These are phyloP conservation scores for Rhododendron molle DNA, from an alignment of 148 eudicot species.

Conservation along the genomic window DNA sequence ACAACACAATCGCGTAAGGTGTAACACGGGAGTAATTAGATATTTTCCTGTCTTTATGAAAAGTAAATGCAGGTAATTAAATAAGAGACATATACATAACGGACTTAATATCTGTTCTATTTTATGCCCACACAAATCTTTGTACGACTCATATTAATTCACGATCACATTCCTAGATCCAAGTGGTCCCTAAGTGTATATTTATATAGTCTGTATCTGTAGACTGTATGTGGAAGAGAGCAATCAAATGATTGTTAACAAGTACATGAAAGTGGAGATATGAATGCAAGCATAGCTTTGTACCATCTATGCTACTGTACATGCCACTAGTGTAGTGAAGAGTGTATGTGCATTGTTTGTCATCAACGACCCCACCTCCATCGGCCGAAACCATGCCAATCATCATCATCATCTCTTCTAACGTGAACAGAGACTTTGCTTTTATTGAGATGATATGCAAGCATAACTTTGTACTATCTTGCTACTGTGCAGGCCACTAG, in stretches of 20 bases:
- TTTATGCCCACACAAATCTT: not conserved
- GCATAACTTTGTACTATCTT: not conserved
- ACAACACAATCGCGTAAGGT: not conserved
- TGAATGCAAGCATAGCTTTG: not conserved
- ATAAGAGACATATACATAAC: not conserved
- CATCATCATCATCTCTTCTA: not conserved
- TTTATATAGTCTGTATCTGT: not conserved
- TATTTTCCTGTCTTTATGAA: not conserved
- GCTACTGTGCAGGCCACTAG: not conserved
- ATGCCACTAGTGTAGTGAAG: not conserved
- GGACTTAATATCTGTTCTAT: not conserved
- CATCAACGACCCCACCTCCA: not conserved
- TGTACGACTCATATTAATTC: not conserved
- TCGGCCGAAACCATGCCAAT: not conserved
- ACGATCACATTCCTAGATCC: not conserved
- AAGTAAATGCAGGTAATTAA: not conserved
- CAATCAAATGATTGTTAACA: not conserved
- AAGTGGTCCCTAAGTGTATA: not conserved
- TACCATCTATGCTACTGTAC: not conserved
- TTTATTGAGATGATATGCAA: not conserved
- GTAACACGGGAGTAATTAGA: not conserved
- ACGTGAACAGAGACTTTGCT: not conserved
- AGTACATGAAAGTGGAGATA: not conserved
- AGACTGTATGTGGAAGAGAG: not conserved
- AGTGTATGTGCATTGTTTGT: not conserved